Evolutionary conservation across 352 stramenopile genomes (phyloP), one percentile per base, ranked within the genome.

Genomic region (Hyaloperonospora arabidopsidis): DNA sequence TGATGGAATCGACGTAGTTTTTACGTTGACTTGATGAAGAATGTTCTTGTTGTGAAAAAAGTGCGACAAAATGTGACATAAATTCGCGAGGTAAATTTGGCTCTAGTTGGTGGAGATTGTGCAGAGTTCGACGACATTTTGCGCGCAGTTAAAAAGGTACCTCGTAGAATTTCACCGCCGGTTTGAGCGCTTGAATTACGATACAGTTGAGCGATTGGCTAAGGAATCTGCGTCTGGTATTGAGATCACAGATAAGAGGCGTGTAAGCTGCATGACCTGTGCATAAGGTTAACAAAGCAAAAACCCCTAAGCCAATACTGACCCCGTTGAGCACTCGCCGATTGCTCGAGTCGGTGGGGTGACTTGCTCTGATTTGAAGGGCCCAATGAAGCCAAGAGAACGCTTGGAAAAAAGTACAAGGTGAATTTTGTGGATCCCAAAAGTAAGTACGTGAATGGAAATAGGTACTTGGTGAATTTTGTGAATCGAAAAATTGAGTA

Each of bases 341-440:
- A 38, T 38, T 13, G 32, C 7, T 13, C 7, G 32, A 41, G 22
- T 18, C 19, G 46, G 46, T 12, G 46, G 46, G 0, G 32, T 45
- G 11, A 52, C 29, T 6, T 52, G 28, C 46, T 43, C 25, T 2
- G 29, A 44, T 5, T 19, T 52, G 6, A 52, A 52, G 19, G 46
- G 46, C 4, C 46, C 46, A 15, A 43, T 52, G 18, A 44, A 25
- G 5, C 46, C 46, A 22, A 52, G 14, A 10, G n/a, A 52, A 13
- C 17, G 11, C 14, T 43, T 17, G 32, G 28, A 10, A 44, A 52
- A 12, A 21, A 29, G 19, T 45, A 52, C 32, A 52, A 43, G 46
- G 46, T 52, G 4, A 45, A 44, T 19, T 38, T 52, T 34, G 10
- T 52, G 4, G 46, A 45, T n/a, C n/a, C n/a, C n/a, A n/a, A n/a